These are phyloP conservation scores for Salvia splendens DNA, from an alignment of 257 asterid genomes.

Conservation along the genomic window DNA sequence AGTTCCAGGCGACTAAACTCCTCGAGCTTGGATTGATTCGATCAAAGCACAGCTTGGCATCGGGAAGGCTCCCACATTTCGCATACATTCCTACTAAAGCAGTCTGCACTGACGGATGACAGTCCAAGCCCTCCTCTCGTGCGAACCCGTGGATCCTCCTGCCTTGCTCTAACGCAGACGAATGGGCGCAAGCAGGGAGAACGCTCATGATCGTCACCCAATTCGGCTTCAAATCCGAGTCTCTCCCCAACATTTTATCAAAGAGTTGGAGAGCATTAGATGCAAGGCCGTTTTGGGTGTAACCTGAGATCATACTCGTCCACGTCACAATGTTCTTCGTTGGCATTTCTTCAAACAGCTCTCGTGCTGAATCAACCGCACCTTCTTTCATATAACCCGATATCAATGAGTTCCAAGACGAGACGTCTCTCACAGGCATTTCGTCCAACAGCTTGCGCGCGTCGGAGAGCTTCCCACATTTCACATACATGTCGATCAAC, in stretches of 20 bases:
- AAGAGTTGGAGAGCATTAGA: slow-evolving; percentile 61
- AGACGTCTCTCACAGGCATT: slow-evolving; percentile 61
- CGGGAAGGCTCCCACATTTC: slow-evolving; percentile 72
- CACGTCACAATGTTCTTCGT: slow-evolving; percentile 66
- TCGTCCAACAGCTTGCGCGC: slow-evolving; percentile 69
- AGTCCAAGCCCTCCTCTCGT: slow-evolving; percentile 58
- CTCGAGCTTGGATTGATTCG: slow-evolving; percentile 41
- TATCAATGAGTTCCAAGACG: slow-evolving; percentile 76
- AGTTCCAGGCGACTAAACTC: slow-evolving; percentile 72
- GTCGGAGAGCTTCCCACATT: slow-evolving; percentile 48
- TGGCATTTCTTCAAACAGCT: slow-evolving; percentile 58
- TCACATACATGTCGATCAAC: slow-evolving; percentile 72
- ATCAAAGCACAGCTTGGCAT: slow-evolving; percentile 65
- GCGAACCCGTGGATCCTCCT: slow-evolving; percentile 55
- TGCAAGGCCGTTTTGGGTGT: slow-evolving; percentile 72
- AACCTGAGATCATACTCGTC: slow-evolving; percentile 89
- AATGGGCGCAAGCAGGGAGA: slow-evolving; percentile 71
- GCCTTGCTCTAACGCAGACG: slow-evolving; percentile 69
- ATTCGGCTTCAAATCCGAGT: slow-evolving; percentile 67
- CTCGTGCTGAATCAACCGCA: slow-evolving; percentile 46
- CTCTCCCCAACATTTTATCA: slow-evolving; percentile 51
- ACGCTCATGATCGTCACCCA: slow-evolving; percentile 88
- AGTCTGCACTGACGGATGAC: slow-evolving; percentile 58
- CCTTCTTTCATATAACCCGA: slow-evolving; percentile 81
- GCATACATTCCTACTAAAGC: slow-evolving; percentile 87